Evolutionary conservation across 2,329 filamentous ascomycete genomes (phyloP).

Genomic region (Mariannaea elegans): DNA sequence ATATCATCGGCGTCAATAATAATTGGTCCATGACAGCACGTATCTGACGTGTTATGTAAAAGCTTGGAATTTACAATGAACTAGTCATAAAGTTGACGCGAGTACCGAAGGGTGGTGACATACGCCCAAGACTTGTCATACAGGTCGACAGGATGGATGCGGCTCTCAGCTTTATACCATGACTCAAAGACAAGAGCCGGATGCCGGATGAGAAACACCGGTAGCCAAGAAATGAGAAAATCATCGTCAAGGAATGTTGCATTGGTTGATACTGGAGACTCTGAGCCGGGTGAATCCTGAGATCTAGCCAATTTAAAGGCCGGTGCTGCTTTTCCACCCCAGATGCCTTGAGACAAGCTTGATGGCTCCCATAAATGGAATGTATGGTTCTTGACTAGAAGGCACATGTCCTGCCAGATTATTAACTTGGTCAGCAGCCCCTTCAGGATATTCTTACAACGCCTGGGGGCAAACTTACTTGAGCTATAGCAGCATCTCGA

Average conservation of each 20-base stretch:
- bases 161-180: slow-evolving; percentile 3
- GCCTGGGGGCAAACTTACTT: background rate
- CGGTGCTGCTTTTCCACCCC: background rate
- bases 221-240: background rate
- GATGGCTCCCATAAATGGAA: slow-evolving; percentile 4
- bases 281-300: background rate
- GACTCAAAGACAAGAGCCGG: slow-evolving; percentile 7
- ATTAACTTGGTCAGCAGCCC: background rate
- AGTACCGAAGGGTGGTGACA: background rate
- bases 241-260: slow-evolving; percentile 1
- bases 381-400: background rate
- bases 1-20: slow-evolving; percentile 6
- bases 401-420: background rate
- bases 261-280: background rate
- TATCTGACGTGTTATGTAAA: too few species aligned
- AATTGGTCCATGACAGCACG: too few species aligned
- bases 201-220: slow-evolving; percentile 3
- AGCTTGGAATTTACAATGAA: too few species aligned
- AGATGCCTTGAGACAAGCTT: background rate
- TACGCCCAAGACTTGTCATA: background rate
- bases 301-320: background rate
- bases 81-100: slow-evolving; percentile 2
- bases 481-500: background rate
- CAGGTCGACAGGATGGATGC: background rate
- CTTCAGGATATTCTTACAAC: too few species aligned